Evolutionary conservation across 2,329 filamentous ascomycete species (phyloP), one percentile per base, ranked within the genome.

Genomic region (Hymenoscyphus linearis): DNA sequence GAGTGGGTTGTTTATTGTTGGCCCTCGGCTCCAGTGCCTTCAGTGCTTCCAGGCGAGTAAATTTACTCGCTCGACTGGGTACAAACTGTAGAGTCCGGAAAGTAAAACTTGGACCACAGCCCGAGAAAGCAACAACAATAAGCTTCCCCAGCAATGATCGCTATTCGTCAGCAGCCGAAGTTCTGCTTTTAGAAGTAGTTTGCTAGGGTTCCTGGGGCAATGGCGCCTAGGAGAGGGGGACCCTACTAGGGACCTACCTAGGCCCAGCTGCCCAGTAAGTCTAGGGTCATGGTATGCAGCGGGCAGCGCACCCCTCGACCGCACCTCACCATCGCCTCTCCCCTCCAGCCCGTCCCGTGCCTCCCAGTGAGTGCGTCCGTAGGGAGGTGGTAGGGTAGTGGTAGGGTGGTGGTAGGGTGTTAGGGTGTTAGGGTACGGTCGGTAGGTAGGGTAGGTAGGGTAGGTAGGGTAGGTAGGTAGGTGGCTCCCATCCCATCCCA

Each of bases 281-380:
- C n/a, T n/a, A 50, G 44, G 44, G 44, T 50, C 44, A 50, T 50
- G 44, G 44, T 22, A 25, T 18, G 18, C 44, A 25, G 44, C 44
- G 44, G 44, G 44, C 44, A n/a, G n/a, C n/a, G n/a, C n/a, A n/a
- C n/a, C n/a, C n/a, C n/a, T n/a, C n/a, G n/a, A n/a, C n/a, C n/a
- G n/a, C n/a, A 31, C 31, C 5, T 31, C 31, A 50, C 25, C 44
- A 50, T 50, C 9, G 44, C 18, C 18, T 22, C 44, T n/a, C 40
- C 40, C 55, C 36, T 57, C 25, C 55, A 36, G 37, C 22, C 36
- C 55, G 35, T 57, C 55, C 55, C 55, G 55, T 44, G 55, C 55
- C 22, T 13, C 44, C 35, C 25, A 36, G 35, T 22, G 14, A n/a
- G 9, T 16, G 18, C 54, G 14, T 36, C 34, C 16, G 31, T 31